Conservation (phyloP, 2,329 filamentous ascomycete genomes). For the Xylariaceae sp. region DNA sequence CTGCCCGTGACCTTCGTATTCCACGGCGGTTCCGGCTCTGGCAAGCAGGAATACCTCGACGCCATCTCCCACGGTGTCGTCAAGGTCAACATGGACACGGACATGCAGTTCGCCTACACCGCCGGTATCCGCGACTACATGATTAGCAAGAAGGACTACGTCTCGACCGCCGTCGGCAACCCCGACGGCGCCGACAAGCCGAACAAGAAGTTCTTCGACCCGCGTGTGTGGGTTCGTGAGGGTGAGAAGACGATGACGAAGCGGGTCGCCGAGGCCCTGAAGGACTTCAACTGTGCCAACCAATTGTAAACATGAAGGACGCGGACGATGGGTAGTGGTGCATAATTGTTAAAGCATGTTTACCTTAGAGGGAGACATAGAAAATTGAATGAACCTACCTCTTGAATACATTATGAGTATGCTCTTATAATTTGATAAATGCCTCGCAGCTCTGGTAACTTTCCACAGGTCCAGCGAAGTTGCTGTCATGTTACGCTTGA, state of each 20-base stretch:
- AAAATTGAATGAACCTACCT: too few species aligned
- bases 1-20: slow-evolving; percentile 99
- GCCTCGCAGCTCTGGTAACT: too few species aligned
- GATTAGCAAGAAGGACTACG: slow-evolving; percentile 89
- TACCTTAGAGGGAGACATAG: too few species aligned
- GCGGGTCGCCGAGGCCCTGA: slow-evolving; percentile 72
- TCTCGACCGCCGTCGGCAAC: slow-evolving; percentile 82
- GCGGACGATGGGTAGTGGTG: neutral
- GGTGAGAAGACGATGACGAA: slow-evolving; percentile 94
- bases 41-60: slow-evolving; percentile 81
- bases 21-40: slow-evolving; percentile 92
- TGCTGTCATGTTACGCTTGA: too few species aligned
- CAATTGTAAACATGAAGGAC: slow-evolving; percentile 52
- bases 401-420: too few species aligned
- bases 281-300: slow-evolving; percentile 83
- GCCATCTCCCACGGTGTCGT: slow-evolving; percentile 91
- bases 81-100: slow-evolving; percentile 99
- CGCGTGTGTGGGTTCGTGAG: slow-evolving; percentile 90
- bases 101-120: slow-evolving; percentile 93
- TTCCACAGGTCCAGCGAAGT: too few species aligned
- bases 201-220: slow-evolving; percentile 94
- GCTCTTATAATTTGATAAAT: too few species aligned
- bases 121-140: slow-evolving; percentile 91
- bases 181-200: slow-evolving; percentile 94
- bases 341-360: neutral